Percentiles rank a stretch among this genome's conserved stretches.
phyloP scores from a whole-genome alignment of 2,329 filamentous ascomycete genomes.

The Phyllosticta capitalensis region DNA sequence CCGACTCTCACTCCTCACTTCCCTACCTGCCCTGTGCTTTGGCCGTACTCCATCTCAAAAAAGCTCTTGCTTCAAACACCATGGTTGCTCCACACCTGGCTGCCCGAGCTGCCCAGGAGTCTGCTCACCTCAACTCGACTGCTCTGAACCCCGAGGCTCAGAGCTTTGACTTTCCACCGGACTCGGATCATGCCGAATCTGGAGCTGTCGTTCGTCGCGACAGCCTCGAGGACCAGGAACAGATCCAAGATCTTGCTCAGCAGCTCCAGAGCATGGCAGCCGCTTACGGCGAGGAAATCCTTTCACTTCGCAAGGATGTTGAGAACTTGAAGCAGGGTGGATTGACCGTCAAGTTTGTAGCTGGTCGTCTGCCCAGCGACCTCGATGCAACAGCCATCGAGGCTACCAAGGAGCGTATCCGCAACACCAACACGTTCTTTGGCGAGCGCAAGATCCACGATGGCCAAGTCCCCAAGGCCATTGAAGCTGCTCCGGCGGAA shows the following conservation, averaged over 20 bases:
- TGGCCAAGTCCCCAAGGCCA: not conserved
- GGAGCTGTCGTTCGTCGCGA: not conserved
- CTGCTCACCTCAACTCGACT: not conserved
- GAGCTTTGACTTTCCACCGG: not conserved
- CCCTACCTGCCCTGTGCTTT: not conserved
- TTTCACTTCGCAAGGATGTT: slow-evolving; percentile 13
- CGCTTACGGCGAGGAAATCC: not conserved
- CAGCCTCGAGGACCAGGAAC: not conserved
- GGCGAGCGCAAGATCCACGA: not conserved
- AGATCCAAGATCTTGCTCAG: not conserved
- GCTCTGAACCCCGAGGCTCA: not conserved
- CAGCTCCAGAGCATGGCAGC: not conserved
- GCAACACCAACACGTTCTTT: not conserved
- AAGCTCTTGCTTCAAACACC: not conserved
- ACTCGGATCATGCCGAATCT: not conserved
- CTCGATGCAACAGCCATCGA: not conserved
- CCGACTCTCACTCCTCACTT: not conserved
- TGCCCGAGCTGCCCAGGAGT: not conserved
- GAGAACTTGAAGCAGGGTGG: slow-evolving; percentile 16
- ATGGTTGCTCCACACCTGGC: not conserved
- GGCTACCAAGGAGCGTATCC: not conserved
- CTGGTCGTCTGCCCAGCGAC: slow-evolving; percentile 1
- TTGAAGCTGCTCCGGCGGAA: not conserved
- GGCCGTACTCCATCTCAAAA: not conserved
- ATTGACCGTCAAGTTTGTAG: slow-evolving; percentile 16